Evolutionary conservation across 345 rosid genomes (phyloP).

Genomic region (Citrus hindsii): DNA sequence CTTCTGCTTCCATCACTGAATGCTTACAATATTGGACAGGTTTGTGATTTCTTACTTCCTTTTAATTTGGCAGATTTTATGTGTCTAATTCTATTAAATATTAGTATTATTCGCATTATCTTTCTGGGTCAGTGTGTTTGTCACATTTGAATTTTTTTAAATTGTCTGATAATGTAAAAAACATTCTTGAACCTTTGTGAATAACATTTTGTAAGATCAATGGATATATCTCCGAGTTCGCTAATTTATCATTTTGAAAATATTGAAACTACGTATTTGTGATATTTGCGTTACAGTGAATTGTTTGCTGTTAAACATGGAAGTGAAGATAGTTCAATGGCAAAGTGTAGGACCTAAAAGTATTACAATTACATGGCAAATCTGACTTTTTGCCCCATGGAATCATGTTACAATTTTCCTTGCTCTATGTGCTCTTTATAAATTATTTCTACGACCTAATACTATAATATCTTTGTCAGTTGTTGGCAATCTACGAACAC

Average conservation of each 20-base stretch:
- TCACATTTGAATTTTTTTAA: neutral
- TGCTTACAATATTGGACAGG: constrained; percentile 88
- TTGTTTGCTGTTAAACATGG: neutral
- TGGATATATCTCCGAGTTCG: neutral
- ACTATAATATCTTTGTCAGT: constrained; percentile 35
- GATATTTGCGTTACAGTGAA: neutral
- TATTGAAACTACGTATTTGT: neutral
- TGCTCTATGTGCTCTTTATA: neutral
- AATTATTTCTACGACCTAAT: neutral
- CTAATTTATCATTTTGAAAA: neutral
- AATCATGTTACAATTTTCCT: neutral
- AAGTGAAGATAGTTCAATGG: neutral
- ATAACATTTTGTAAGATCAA: neutral
- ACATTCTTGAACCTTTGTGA: neutral
- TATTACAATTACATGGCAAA: neutral
- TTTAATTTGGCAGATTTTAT: neutral
- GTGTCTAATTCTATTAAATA: constrained; percentile 1
- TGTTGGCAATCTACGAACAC: constrained; percentile 91
- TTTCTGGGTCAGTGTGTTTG: neutral
- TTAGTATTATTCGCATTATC: neutral
- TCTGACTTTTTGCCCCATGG: neutral
- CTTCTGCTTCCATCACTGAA: constrained; percentile 76
- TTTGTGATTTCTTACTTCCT: constrained; percentile 22
- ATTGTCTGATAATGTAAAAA: neutral
- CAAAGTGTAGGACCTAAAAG: neutral